Percentiles rank a stretch among this genome's conserved stretches.
Conservation (phyloP, 306 rosid genomes). For the Oemleria cerasiformis region DNA sequence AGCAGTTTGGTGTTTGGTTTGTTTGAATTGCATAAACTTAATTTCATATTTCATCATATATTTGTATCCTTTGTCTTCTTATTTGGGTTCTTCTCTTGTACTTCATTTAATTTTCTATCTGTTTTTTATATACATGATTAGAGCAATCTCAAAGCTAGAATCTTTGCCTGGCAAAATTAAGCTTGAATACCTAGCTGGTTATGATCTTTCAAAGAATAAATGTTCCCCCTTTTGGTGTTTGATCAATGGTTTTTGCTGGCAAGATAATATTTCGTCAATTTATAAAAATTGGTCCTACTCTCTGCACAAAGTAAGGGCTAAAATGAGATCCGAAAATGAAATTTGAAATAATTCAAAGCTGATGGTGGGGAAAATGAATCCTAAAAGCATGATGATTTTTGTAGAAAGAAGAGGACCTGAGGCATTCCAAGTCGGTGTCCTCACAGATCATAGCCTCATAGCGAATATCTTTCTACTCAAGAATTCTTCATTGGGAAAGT, state of each 20-base stretch:
- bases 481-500: conserved; percentile 6
- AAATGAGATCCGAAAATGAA: no score
- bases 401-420: background rate
- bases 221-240: background rate
- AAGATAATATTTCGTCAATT: conserved; percentile 7
- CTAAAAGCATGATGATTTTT: background rate
- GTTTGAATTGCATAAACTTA: conserved; percentile 26
- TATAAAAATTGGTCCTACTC: background rate
- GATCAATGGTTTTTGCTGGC: background rate
- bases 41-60: conserved; percentile 4
- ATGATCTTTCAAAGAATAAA: background rate
- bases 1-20: conserved; percentile 32
- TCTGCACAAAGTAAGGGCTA: no score
- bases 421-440: conserved; percentile 10
- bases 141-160: background rate
- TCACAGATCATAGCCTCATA: background rate
- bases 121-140: background rate
- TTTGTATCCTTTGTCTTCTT: conserved; percentile 4
- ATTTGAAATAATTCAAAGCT: no score
- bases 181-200: conserved; percentile 3
- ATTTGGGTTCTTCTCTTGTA: background rate
- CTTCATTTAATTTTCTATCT: background rate
- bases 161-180: conserved; percentile 1
- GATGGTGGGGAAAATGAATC: background rate
- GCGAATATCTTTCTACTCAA: background rate